Conservation (phyloP, 257 asterid genomes). For the Gynochthodes officinalis region DNA sequence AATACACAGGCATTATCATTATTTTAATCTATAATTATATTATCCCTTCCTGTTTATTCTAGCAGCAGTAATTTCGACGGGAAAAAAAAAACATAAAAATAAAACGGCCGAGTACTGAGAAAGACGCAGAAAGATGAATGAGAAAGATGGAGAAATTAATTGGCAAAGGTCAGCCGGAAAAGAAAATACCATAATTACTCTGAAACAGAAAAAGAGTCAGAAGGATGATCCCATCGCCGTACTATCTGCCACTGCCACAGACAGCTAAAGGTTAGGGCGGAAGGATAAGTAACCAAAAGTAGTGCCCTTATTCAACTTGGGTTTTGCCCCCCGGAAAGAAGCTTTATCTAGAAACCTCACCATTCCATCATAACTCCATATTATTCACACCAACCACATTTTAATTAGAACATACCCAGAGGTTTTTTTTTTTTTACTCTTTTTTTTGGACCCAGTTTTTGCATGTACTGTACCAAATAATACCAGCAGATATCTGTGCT, state of each 20-base stretch:
- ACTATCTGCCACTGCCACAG: constrained; percentile 7
- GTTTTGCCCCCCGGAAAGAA: not conserved
- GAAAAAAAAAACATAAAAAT: not conserved
- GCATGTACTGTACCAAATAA: not conserved
- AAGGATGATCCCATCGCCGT: constrained; percentile 4
- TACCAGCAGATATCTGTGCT: not conserved
- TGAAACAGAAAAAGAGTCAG: not conserved
- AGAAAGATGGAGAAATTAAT: not conserved
- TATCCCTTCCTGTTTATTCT: not conserved
- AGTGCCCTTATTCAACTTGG: constrained; percentile 7
- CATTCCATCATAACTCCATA: not conserved
- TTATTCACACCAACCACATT: not conserved
- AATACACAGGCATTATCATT: too few relatives aligned
- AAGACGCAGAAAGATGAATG: not conserved
- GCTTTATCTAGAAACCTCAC: not conserved
- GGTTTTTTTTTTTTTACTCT: not conserved
- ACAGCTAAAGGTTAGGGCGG: constrained; percentile 1
- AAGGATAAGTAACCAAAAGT: not conserved
- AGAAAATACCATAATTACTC: not conserved
- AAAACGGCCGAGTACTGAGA: not conserved
- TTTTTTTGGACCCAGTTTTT: not conserved
- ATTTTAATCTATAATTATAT: not conserved
- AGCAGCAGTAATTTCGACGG: too few relatives aligned
- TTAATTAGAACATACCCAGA: not conserved
- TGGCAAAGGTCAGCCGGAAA: not conserved